A percentile compares a stretch with the other conserved stretches of the same genome.
Evolutionary conservation across 495 filamentous ascomycete genomes (phyloP).

Genomic region (Neurospora hispaniola): DNA sequence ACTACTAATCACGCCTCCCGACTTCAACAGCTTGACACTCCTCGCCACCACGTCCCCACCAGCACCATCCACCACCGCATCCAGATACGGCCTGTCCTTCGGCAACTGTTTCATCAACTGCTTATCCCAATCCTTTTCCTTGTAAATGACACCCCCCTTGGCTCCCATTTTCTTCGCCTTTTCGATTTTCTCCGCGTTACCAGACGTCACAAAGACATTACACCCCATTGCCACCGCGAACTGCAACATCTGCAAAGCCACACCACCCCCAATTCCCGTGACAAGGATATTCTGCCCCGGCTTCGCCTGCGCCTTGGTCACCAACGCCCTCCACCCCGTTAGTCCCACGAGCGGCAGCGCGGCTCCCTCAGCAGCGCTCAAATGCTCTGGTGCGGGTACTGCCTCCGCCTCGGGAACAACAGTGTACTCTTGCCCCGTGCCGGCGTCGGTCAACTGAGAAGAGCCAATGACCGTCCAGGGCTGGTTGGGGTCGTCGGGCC

Average conservation of each 20-base stretch:
- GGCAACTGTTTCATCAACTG: conserved; percentile 49
- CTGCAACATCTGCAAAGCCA: conserved; percentile 58
- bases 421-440: conserved; percentile 62
- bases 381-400: conserved; percentile 61
- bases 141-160: conserved; percentile 58
- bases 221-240: conserved; percentile 58
- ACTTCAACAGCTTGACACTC: conserved; percentile 45
- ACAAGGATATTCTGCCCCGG: conserved; percentile 55
- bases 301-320: conserved; percentile 53
- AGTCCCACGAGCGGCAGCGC: conserved; percentile 72
- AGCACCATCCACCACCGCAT: conserved; percentile 66
- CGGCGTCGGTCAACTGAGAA: conserved; percentile 48
- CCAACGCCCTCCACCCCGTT: conserved; percentile 78
- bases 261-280: conserved; percentile 74
- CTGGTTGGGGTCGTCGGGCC: conserved; percentile 51
- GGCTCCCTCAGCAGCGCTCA: conserved; percentile 62
- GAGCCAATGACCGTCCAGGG: conserved; percentile 65
- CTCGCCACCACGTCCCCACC: conserved; percentile 61
- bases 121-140: conserved; percentile 56
- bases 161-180: conserved; percentile 56
- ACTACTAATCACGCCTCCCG: conserved; percentile 54
- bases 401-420: conserved; percentile 60
- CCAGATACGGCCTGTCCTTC: conserved; percentile 45
- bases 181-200: conserved; percentile 53
- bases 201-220: conserved; percentile 60